Percentiles rank a stretch among this genome's conserved stretches.
Evolutionary conservation across 805 yeast genomes (phyloP).

Genomic region (Debaryomyces tyrocola): DNA sequence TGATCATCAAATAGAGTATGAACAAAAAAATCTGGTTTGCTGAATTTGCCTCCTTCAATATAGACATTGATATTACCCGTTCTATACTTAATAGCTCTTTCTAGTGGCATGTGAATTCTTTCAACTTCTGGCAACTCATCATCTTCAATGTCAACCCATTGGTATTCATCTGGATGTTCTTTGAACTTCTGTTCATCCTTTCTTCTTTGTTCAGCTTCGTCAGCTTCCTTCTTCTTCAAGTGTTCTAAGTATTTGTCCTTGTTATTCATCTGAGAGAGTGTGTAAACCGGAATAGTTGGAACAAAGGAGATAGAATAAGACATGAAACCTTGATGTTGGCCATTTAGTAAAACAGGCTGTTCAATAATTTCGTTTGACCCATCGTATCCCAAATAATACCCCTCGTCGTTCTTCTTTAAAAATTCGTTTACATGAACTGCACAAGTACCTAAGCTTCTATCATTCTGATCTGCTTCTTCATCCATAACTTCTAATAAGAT

Average conservation of each 20-base stretch:
- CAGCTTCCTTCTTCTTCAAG: conserved; percentile 32
- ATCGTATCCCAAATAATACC: conserved; percentile 49
- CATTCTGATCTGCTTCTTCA: conserved; percentile 61
- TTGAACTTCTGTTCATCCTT: conserved; percentile 51
- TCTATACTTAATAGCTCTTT: conserved; percentile 53
- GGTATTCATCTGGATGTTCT: conserved; percentile 61
- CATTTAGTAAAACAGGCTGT: conserved; percentile 42
- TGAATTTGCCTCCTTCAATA: conserved; percentile 49
- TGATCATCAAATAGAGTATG: conserved; percentile 68
- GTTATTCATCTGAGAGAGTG: conserved; percentile 54
- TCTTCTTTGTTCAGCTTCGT: conserved; percentile 46
- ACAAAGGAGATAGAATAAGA: conserved; percentile 60
- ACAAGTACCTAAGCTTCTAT: conserved; percentile 62
- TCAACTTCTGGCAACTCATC: conserved; percentile 33
- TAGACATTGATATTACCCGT: conserved; percentile 65
- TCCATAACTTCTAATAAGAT: conserved; percentile 62
- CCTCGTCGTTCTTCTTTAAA: conserved; percentile 48
- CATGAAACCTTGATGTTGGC: conserved; percentile 47
- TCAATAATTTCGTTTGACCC: conserved; percentile 49
- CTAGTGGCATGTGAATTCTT: conserved; percentile 48
- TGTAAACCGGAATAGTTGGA: conserved; percentile 63
- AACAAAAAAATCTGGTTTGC: conserved; percentile 49
- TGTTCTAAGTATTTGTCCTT: conserved; percentile 43
- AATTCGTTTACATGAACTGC: conserved; percentile 50
- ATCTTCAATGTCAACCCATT: conserved; percentile 54